phyloP scores from a whole-genome alignment of 148 eudicot genomes.

The Fallopia convolvulus region DNA sequence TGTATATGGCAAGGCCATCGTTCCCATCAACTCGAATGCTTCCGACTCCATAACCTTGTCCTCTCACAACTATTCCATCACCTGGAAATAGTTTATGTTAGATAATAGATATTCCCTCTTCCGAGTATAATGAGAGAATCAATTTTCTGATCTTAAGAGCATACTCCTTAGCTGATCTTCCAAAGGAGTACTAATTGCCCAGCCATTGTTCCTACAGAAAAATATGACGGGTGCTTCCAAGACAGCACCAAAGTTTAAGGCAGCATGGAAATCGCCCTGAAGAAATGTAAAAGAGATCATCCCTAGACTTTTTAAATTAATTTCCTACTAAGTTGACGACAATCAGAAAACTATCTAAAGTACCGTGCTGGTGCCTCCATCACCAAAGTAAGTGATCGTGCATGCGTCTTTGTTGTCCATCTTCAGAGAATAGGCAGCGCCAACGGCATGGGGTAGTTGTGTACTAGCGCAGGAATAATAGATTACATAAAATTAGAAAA shows the following conservation, averaged over 20 bases:
- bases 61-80: constrained; percentile 65
- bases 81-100: constrained; percentile 22
- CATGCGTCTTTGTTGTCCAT: constrained; percentile 69
- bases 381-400: constrained; percentile 64
- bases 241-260: constrained; percentile 70
- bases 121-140: neutral
- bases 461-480: constrained; percentile 27
- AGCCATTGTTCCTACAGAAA: constrained; percentile 73
- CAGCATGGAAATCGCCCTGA: constrained; percentile 81
- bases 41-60: constrained; percentile 60
- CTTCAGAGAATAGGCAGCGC: constrained; percentile 76
- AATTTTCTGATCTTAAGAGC: no score
- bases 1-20: constrained; percentile 63
- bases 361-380: constrained; percentile 72
- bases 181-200: constrained; percentile 75
- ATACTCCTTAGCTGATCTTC: constrained; percentile 57
- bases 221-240: constrained; percentile 63
- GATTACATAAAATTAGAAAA: neutral
- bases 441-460: constrained; percentile 74
- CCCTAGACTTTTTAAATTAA: neutral
- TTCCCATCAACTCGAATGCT: constrained; percentile 71
- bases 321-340: neutral
- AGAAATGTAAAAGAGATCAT: neutral
- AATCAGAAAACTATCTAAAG: neutral
- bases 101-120: neutral